A percentile compares a stretch with the other conserved stretches of the same genome.
Conservation (phyloP, 192 early-diverging fungal species). For the Coemansia furcata region DNA sequence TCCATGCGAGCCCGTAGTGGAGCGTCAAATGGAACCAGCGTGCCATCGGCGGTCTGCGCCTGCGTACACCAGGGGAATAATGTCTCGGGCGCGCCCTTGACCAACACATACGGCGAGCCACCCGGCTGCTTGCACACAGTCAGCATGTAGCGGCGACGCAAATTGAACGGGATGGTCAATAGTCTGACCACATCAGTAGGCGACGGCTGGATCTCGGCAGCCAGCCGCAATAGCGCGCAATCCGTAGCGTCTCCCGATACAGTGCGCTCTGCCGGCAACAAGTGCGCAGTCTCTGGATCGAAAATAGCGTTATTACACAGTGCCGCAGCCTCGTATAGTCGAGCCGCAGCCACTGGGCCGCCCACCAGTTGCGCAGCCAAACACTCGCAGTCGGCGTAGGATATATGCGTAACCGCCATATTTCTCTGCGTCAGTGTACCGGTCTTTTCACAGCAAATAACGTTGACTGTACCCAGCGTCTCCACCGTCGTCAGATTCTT, state of each 20-base stretch:
- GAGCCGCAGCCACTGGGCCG: conserved; percentile 12
- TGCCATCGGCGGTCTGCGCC: conserved; percentile 44
- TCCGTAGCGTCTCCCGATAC: conserved; percentile 87
- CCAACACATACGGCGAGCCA: conserved; percentile 46
- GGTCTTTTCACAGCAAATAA: conserved; percentile 86
- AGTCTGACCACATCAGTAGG: conserved; percentile 29
- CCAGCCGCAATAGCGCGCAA: conserved; percentile 73
- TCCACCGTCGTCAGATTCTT: conserved; percentile 86
- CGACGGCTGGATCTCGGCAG: conserved; percentile 26
- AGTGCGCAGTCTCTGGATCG: conserved; percentile 43
- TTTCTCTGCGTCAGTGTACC: conserved; percentile 82
- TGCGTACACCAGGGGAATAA: conserved; percentile 57
- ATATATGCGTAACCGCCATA: conserved; percentile 58
- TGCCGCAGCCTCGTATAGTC: conserved; percentile 44
- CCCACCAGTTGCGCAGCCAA: conserved; percentile 3
- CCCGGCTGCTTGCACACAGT: conserved; percentile 34
- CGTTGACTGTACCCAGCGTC: conserved; percentile 78
- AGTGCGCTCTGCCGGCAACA: conserved; percentile 59
- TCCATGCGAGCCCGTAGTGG: conserved; percentile 26
- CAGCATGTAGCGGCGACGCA: conserved; percentile 73
- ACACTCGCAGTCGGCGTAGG: conserved; percentile 30
- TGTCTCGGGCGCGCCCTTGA: conserved; percentile 82
- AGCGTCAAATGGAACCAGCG: conserved; percentile 37
- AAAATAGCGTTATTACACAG: conserved; percentile 73
- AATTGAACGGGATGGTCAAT: conserved; percentile 68